These are phyloP conservation scores for Coniochaeta hoffmannii DNA, from an alignment of 2,329 filamentous ascomycete species.

Conservation along the genomic window DNA sequence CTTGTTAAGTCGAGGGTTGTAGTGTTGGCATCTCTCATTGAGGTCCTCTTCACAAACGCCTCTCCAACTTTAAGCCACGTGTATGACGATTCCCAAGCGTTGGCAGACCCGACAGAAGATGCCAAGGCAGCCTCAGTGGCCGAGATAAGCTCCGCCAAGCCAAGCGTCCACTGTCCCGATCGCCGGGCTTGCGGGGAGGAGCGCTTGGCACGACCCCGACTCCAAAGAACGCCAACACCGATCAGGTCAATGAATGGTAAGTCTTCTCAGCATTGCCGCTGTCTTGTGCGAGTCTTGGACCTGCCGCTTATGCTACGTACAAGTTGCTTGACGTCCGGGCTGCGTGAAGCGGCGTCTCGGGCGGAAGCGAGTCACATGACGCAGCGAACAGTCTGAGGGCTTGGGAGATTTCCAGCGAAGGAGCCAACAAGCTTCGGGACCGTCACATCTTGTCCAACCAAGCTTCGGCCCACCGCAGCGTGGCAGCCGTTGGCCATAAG, in stretches of 20 bases:
- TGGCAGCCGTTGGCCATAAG: background rate
- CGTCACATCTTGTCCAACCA: background rate
- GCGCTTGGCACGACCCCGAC: background rate
- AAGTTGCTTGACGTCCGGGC: too few relatives aligned
- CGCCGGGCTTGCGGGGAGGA: background rate
- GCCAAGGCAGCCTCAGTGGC: background rate
- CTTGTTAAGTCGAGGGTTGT: too few relatives aligned
- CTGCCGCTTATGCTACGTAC: too few relatives aligned
- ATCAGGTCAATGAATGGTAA: too few relatives aligned
- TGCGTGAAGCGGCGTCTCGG: too few relatives aligned
- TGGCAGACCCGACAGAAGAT: background rate
- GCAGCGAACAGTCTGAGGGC: background rate
- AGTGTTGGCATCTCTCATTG: too few relatives aligned
- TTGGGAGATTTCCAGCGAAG: background rate
- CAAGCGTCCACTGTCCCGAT: background rate
- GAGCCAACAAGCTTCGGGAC: background rate
- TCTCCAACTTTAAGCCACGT: background rate
- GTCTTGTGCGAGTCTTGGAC: background rate
- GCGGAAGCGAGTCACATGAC: background rate
- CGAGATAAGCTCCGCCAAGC: background rate
- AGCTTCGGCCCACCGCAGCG: background rate
- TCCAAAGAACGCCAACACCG: background rate
- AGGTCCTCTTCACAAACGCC: too few relatives aligned
- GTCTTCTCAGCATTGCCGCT: too few relatives aligned
- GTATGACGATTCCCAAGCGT: background rate